Base-by-base conservation (phyloP, 164 flowering plant genomes). In the Nymphaea thermarum region DNA sequence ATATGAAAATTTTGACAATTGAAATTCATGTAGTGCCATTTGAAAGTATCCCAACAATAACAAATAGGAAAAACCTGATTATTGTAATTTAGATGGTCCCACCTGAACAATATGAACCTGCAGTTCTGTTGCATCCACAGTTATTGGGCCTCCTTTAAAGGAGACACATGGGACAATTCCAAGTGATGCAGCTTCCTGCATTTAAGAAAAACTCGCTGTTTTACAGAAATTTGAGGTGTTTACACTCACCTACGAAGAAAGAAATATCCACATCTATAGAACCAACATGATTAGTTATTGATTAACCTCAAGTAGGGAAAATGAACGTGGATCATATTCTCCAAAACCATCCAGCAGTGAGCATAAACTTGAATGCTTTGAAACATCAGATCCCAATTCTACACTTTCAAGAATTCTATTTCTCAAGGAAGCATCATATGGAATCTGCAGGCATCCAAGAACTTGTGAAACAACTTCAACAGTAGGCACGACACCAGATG, bases 171-270 rank as follows among this genome's bases (percentile, higher is more conserved):
- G 89, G 71, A 89, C 80, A 71, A 87, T 69, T 68, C 93, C 93
- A 75, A 83, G 88, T 66, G 93, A 94, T 74, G 95, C 86, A 75
- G 96, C 95, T 79, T 91, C 98, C 98, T 91, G 67, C 71, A 71
- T 70, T 68, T 42, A 65, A 73, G 17, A 14, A 51, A 60, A 36
- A 8, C 60, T 8, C 2, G 10, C 16, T 16, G 16, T 10, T 55
- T 8, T 55, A 55, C 60, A 55, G 12, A 55, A 55, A 10, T 55
- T 8, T 55, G 60, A 2, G 60, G 16, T 2, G 60, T 16, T 16
- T 55, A 8, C 12, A 55, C 16, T 10, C 60, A 8, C 60, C 60
- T 55, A 10, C 10, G 1, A 16, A 16, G 10, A 8, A 55, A 61
- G 2, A 61, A 36, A 61, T 4, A 61, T 2, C 10, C 3, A n/a